phyloP scores from a whole-genome alignment of 2,329 filamentous ascomycete genomes.

The Fusarium sp. region DNA sequence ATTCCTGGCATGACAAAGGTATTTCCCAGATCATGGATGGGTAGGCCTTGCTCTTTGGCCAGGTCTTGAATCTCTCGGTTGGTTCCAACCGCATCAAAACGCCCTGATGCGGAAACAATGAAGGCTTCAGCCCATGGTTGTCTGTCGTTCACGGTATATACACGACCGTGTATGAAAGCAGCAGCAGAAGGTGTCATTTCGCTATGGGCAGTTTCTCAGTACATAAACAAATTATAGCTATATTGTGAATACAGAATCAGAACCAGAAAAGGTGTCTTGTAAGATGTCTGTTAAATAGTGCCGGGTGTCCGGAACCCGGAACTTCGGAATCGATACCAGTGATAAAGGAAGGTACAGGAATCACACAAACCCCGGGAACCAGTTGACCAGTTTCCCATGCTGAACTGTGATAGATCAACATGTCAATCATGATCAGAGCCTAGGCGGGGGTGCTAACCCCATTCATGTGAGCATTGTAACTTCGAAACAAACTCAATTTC shows the following conservation, averaged over 20 bases:
- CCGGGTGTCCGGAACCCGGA: neutral
- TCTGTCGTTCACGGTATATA: neutral
- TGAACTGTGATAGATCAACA: too few relatives aligned
- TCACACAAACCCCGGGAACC: accelerated
- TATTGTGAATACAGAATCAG: too few relatives aligned
- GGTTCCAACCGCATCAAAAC: neutral
- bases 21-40: neutral
- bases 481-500: neutral
- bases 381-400: neutral
- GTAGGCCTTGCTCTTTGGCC: neutral
- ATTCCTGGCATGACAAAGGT: neutral
- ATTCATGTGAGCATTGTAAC: neutral
- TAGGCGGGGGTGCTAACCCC: too few relatives aligned
- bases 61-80: neutral
- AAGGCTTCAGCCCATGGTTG: neutral
- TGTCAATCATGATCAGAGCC: neutral
- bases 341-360: neutral
- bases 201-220: accelerated
- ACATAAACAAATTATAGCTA: neutral
- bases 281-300: neutral
- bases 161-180: neutral
- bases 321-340: neutral
- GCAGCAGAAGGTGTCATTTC: neutral
- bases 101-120: neutral
- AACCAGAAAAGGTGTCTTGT: neutral